Evolutionary conservation across 768 basidiomycete genomes (phyloP).

Genomic region (Boletus patriciae): DNA sequence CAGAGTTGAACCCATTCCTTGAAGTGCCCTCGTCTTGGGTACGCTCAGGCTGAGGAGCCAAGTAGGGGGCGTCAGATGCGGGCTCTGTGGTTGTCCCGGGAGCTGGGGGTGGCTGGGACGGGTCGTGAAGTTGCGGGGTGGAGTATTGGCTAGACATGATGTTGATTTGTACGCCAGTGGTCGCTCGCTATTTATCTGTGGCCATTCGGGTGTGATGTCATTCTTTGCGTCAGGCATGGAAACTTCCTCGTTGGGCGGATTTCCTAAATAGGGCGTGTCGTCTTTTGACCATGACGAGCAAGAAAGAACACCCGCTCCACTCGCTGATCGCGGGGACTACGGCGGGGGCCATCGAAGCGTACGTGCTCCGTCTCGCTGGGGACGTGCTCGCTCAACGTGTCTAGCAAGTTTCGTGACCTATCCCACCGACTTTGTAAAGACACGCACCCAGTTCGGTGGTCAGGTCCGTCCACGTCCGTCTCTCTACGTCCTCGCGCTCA

Average conservation of each 20-base stretch:
- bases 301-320: conserved; percentile 81
- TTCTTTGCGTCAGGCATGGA: background rate
- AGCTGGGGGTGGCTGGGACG: conserved; percentile 49
- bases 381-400: conserved; percentile 32
- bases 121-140: conserved; percentile 41
- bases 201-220: conserved; percentile 13
- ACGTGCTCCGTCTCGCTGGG: conserved; percentile 30
- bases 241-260: background rate
- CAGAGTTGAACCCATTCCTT: conserved; percentile 30
- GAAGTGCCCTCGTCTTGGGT: background rate
- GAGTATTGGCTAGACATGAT: conserved; percentile 35
- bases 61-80: background rate
- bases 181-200: conserved; percentile 18
- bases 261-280: conserved; percentile 4
- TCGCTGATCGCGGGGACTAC: conserved; percentile 89
- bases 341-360: conserved; percentile 94
- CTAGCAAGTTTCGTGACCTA: conserved; percentile 75
- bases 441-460: conserved; percentile 87
- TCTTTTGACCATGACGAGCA: conserved; percentile 41
- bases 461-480: conserved; percentile 43
- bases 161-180: background rate
- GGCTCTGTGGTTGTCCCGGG: background rate
- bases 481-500: background rate
- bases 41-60: conserved; percentile 1
- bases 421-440: conserved; percentile 92